Evolutionary conservation across 768 basidiomycete genomes (phyloP), one percentile per base, ranked within the genome.

Genomic region (Pleurotus pulmonarius): DNA sequence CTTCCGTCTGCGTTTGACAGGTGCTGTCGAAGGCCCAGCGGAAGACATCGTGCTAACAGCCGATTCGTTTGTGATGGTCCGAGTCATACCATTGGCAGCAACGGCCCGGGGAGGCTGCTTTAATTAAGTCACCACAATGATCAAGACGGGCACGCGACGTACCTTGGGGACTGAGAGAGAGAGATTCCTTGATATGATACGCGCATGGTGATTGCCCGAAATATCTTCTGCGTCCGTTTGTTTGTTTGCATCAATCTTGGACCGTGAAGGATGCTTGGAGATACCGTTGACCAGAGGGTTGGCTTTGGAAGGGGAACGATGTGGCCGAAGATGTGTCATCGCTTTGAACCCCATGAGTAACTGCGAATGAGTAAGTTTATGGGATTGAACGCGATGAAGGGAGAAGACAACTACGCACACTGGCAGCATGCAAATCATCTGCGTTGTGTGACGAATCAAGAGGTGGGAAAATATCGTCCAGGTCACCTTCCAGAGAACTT

Each of bases 401-500:
- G 29, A 34, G 29, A 34, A 34, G 29, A 11, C 29, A 34, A 34
- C 22, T 40, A 49, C 73, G 61, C 67, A 81, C 88, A 76, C 87
- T 78, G 37, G 87, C 88, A 8, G 80, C 80, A 55, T 71, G 74
- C 54, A 87, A 60, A 52, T 87, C 83, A 45, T 85, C 85, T 0
- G 65, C 39, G 58, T 77, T 70, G 65, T 60, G 57, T 60, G 65
- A 61, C 61, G 68, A 29, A 60, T 63, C 40, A 56, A 63, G 20
- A n/a, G 12, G 54, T 20, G 68, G 59, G 52, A 60, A 54, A 63
- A 61, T 57, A 67, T 80, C 76, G 18, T 85, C 82, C 12, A 70
- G 67, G 52, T 53, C 51, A 20, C 86, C 88, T 54, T 87, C 87
- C 57, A 89, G 67, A 38, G 87, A 90, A 61, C 86, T 89, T 48